Evolutionary conservation across 176 grass and related monocot species (phyloP).

Genomic region (Zizania latifolia): DNA sequence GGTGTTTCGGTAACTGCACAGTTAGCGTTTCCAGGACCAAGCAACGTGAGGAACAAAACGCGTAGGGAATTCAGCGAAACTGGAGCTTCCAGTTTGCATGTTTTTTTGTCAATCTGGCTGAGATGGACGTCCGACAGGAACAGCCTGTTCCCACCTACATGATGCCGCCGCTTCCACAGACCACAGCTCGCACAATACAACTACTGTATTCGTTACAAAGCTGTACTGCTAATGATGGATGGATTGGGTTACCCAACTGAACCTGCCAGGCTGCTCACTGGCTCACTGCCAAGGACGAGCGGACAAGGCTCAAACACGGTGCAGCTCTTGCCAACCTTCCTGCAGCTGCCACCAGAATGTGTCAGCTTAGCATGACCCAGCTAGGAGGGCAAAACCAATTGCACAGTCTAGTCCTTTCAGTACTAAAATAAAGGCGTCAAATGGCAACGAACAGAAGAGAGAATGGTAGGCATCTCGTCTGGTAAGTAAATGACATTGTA

Average conservation of each 20-base stretch:
- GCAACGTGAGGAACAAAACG: not conserved
- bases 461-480: not conserved
- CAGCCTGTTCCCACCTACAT: slow-evolving; percentile 35
- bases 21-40: not conserved
- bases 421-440: not conserved
- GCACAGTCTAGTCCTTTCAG: not conserved
- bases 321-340: slow-evolving; percentile 11
- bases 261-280: slow-evolving; percentile 17
- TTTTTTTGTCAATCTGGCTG: slow-evolving; percentile 20
- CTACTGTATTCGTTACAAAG: no score
- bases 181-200: slow-evolving; percentile 8
- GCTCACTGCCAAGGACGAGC: not conserved
- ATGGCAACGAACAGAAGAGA: not conserved
- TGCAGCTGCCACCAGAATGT: not conserved
- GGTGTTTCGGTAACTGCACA: no score
- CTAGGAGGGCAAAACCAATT: no score
- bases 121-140: slow-evolving; percentile 25
- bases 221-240: no score
- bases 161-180: not conserved
- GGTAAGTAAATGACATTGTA: slow-evolving; percentile 25
- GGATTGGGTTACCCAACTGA: slow-evolving; percentile 17
- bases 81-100: not conserved
- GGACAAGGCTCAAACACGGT: not conserved
- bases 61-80: no score
- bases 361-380: no score